phyloP scores from a whole-genome alignment of 2,329 filamentous ascomycete species.

The Ilyonectria mors-panacis region DNA sequence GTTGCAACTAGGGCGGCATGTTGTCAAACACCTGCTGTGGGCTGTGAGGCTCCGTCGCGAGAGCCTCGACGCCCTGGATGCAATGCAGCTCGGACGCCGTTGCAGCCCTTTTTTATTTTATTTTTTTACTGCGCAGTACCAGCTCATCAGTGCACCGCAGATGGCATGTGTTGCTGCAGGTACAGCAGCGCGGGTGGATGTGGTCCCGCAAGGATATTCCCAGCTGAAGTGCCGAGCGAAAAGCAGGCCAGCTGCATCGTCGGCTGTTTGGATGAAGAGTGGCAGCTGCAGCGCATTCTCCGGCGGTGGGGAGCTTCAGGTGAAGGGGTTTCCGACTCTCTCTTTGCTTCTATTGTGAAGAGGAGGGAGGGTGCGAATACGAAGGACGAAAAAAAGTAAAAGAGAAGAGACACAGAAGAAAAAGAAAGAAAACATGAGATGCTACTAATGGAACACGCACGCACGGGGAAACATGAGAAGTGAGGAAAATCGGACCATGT shows the following conservation, averaged over 20 bases:
- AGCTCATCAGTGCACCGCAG: constrained; percentile 11
- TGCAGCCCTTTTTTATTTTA: background rate
- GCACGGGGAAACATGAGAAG: constrained; percentile 16
- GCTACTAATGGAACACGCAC: background rate
- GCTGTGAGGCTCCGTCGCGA: too few relatives aligned
- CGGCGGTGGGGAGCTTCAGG: background rate
- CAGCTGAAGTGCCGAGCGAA: constrained; percentile 13
- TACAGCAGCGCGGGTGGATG: constrained; percentile 7
- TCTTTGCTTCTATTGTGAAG: too few relatives aligned
- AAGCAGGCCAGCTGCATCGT: background rate
- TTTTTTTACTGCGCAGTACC: background rate
- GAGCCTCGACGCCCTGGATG: too few relatives aligned
- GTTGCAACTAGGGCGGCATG: too few relatives aligned
- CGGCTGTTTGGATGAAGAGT: background rate
- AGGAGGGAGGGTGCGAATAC: too few relatives aligned
- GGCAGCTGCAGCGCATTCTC: background rate
- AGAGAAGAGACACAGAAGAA: background rate
- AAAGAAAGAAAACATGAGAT: background rate
- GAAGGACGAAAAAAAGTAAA: too few relatives aligned
- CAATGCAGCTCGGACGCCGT: too few relatives aligned
- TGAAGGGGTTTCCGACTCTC: background rate
- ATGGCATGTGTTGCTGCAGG: constrained; percentile 13
- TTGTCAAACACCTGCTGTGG: too few relatives aligned
- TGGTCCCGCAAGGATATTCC: constrained; percentile 11
- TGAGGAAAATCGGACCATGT: constrained; percentile 1